These are phyloP conservation scores for Mychonastes homosphaera DNA, from an alignment of 139 green algal genomes.

Conservation along the genomic window DNA sequence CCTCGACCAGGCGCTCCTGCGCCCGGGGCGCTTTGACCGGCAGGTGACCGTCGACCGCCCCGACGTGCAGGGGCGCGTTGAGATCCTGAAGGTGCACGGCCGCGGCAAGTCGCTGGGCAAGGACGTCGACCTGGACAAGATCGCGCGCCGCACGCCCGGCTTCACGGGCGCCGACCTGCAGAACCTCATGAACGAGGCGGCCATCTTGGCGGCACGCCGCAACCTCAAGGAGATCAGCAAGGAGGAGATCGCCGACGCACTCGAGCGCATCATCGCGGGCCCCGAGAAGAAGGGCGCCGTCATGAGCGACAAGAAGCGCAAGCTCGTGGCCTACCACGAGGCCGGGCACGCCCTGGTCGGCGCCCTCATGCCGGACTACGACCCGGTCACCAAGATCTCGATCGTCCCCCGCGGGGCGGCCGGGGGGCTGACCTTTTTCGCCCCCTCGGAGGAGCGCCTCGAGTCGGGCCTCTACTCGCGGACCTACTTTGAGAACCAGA, in stretches of 20 bases:
- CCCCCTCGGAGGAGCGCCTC: constrained; percentile 78
- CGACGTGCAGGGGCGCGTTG: constrained; percentile 77
- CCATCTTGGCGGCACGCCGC: constrained; percentile 91
- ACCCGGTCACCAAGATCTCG: constrained; percentile 97
- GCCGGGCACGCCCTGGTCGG: constrained; percentile 80
- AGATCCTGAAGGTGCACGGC: constrained; percentile 86
- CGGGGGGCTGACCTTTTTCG: constrained; percentile 93
- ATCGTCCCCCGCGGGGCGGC: constrained; percentile 93
- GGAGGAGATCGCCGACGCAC: constrained; percentile 96
- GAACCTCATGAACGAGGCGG: constrained; percentile 99
- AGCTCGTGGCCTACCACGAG: constrained; percentile 97
- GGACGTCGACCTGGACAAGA: constrained; percentile 91
- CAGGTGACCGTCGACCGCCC: constrained; percentile 91
- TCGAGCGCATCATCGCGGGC: constrained; percentile 94
- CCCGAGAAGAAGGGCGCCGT: constrained; percentile 97
- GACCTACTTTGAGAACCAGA: constrained; percentile 85
- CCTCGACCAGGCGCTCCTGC: constrained; percentile 92
- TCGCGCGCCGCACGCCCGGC: constrained; percentile 88
- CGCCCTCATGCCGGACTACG: constrained; percentile 98
- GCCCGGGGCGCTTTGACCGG: constrained; percentile 93
- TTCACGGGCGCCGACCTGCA: constrained; percentile 94
- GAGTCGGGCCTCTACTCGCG: constrained; percentile 82
- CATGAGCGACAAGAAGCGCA: constrained; percentile 91
- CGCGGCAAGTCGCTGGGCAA: constrained; percentile 91
- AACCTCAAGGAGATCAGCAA: constrained; percentile 96